Percentiles rank a stretch among this genome's conserved stretches.
Evolutionary conservation across 768 basidiomycete genomes (phyloP).

Genomic region (Filobasidium wieringae): DNA sequence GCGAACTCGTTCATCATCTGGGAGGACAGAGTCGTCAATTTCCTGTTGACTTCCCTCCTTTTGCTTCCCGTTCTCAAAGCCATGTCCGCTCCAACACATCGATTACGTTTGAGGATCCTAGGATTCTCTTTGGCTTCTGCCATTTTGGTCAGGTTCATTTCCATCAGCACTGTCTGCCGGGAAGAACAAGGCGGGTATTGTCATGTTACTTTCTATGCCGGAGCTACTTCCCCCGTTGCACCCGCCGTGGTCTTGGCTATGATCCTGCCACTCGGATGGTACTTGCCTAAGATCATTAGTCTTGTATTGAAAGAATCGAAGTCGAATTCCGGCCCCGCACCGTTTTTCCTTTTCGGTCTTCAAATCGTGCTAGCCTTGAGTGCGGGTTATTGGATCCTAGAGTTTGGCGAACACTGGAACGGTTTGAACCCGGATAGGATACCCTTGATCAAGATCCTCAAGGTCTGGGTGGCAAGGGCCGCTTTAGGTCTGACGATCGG

Average conservation of each 20-base stretch:
- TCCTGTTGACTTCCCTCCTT: slow-evolving; percentile 51
- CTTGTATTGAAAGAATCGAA: slow-evolving; percentile 54
- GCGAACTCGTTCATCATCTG: slow-evolving; percentile 97
- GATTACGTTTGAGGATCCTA: slow-evolving; percentile 63
- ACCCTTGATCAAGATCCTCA: slow-evolving; percentile 43
- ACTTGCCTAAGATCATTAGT: slow-evolving; percentile 50
- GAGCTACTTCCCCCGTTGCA: slow-evolving; percentile 56
- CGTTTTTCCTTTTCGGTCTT: slow-evolving; percentile 52
- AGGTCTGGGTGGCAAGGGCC: slow-evolving; percentile 55
- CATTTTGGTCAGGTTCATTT: slow-evolving; percentile 60
- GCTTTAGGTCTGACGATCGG: slow-evolving; percentile 42
- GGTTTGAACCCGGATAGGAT: slow-evolving; percentile 28
- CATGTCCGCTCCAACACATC: slow-evolving; percentile 53
- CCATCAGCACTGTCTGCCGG: slow-evolving; percentile 73
- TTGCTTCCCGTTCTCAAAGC: slow-evolving; percentile 55
- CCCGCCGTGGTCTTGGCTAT: slow-evolving; percentile 51
- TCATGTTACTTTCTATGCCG: slow-evolving; percentile 75
- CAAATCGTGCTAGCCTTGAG: slow-evolving; percentile 52
- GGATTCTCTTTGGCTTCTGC: slow-evolving; percentile 58
- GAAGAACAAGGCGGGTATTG: slow-evolving; percentile 92
- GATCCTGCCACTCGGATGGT: slow-evolving; percentile 49
- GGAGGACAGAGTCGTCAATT: slow-evolving; percentile 77
- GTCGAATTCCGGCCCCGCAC: slow-evolving; percentile 63
- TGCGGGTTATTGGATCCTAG: slow-evolving; percentile 63
- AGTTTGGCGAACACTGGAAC: slow-evolving; percentile 56